Conservation (phyloP, 2,329 filamentous ascomycete genomes). For the Grosmannia penicillata region DNA sequence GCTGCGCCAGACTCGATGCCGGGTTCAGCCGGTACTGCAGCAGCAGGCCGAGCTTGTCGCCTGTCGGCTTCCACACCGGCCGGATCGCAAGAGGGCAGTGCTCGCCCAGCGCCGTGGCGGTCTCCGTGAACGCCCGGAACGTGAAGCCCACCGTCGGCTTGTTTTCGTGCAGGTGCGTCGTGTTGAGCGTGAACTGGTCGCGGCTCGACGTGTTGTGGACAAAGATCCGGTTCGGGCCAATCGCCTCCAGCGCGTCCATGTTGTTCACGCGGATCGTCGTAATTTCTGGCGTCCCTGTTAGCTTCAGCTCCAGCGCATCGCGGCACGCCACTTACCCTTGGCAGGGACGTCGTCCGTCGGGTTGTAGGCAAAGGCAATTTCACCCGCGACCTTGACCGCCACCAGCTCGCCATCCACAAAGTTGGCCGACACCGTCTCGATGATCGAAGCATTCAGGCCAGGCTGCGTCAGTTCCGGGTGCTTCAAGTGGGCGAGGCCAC, state of each 20-base stretch:
- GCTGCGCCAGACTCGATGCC: constrained; percentile 10
- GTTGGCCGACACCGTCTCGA: constrained; percentile 78
- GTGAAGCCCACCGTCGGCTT: constrained; percentile 76
- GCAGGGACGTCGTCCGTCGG: constrained; percentile 28
- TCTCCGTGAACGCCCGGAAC: constrained; percentile 69
- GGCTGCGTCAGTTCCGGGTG: constrained; percentile 71
- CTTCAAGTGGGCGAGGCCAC: constrained; percentile 50
- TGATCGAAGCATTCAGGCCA: constrained; percentile 75
- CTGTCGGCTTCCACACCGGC: constrained; percentile 70
- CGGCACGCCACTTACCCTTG: constrained; percentile 26
- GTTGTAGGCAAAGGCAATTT: constrained; percentile 80
- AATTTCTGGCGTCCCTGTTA: constrained; percentile 22
- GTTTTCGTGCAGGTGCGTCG: constrained; percentile 49
- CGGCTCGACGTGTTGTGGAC: constrained; percentile 52
- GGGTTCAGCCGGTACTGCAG: constrained; percentile 78
- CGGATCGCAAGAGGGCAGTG: constrained; percentile 62
- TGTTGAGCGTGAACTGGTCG: constrained; percentile 67
- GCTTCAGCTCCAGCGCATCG: neutral
- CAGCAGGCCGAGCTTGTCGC: constrained; percentile 73
- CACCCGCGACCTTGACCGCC: constrained; percentile 63
- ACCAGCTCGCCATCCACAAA: constrained; percentile 63
- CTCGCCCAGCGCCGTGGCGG: constrained; percentile 25
- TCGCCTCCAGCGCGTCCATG: constrained; percentile 74
- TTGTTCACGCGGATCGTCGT: constrained; percentile 75
- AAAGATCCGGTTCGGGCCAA: constrained; percentile 87